Evolutionary conservation across 257 asterid genomes (phyloP).

Genomic region (Phtheirospermum japonicum): DNA sequence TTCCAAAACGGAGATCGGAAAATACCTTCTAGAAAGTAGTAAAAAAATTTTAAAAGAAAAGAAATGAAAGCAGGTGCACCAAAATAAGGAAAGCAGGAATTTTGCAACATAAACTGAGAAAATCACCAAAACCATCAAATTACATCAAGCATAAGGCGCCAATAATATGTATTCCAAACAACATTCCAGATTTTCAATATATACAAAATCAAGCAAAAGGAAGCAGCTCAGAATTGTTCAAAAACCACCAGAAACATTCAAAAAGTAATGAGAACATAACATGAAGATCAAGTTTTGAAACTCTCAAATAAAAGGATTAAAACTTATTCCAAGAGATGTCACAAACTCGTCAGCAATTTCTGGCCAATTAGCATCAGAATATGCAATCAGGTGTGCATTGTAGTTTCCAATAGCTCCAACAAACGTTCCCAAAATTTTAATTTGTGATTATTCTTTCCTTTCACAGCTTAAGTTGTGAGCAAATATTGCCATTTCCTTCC

Average conservation of each 20-base stretch:
- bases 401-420: slow-evolving; percentile 77
- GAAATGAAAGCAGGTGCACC: too few species aligned
- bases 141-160: background rate
- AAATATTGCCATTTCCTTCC: slow-evolving; percentile 65
- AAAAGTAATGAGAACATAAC: background rate
- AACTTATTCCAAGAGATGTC: slow-evolving; percentile 44
- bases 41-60: too few species aligned
- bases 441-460: slow-evolving; percentile 30
- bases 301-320: slow-evolving; percentile 38
- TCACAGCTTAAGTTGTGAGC: slow-evolving; percentile 47
- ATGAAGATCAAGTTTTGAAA: slow-evolving; percentile 12
- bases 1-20: too few species aligned
- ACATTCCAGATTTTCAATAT: background rate
- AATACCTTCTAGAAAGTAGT: too few species aligned
- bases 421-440: slow-evolving; percentile 53
- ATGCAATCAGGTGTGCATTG: slow-evolving; percentile 58
- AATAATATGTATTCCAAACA: background rate
- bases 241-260: background rate
- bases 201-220: background rate
- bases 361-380: slow-evolving; percentile 49
- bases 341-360: slow-evolving; percentile 45
- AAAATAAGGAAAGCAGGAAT: too few species aligned
- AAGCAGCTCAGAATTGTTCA: background rate
- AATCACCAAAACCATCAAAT: background rate
- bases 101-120: too few species aligned